Base-by-base conservation (phyloP, 2,329 filamentous ascomycete genomes). In the Diaporthe vaccinii region DNA sequence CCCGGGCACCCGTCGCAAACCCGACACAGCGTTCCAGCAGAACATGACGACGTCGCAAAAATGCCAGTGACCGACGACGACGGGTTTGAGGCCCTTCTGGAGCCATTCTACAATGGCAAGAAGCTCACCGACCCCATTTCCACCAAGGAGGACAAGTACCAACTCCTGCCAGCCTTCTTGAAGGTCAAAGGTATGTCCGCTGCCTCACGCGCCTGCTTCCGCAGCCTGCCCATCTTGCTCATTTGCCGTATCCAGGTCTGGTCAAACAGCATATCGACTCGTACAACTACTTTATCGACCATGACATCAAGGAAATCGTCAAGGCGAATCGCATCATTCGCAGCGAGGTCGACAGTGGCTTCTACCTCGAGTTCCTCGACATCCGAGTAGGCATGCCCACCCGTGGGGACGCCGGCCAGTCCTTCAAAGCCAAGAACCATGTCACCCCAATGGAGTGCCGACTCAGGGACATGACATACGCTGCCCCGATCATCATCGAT, bases 261-360 rank as follows among this genome's bases (percentile, higher is more conserved):
- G 96, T 98, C 72, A 98, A 98, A 84, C 96, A 98, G 87, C 96
- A 98, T 84, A 96, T 98, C 82, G 97, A 99, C 86, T 98, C 97
- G 34, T 99, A 97, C 89, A 98, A 99, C 86, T 98, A 97, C 86
- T 98, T 99, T 80, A 94, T 98, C 79, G 95, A 99, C 80, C 94
- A 97, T 74, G 96, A 98, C 82, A 92, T 99, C 83, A 98, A 98
- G 86, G 96, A 98, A 80, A 99, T 99, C 79, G 93, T 99, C 78
- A 93, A 95, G 82, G 94, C 96, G 70, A 98, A 98, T 83, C 92
- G 93, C 67, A 93, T 92, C 55, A 94, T 99, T 78, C 92, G 94
- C 79, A 98, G 96, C 84, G 96, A 98, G 87, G 94, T 97, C 61
- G 95, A 98, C 81, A 94, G 94, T 78, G 94, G 93, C 78, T 98